Conservation (phyloP, 2,329 filamentous ascomycete species). For the Calonectria hawksworthii region DNA sequence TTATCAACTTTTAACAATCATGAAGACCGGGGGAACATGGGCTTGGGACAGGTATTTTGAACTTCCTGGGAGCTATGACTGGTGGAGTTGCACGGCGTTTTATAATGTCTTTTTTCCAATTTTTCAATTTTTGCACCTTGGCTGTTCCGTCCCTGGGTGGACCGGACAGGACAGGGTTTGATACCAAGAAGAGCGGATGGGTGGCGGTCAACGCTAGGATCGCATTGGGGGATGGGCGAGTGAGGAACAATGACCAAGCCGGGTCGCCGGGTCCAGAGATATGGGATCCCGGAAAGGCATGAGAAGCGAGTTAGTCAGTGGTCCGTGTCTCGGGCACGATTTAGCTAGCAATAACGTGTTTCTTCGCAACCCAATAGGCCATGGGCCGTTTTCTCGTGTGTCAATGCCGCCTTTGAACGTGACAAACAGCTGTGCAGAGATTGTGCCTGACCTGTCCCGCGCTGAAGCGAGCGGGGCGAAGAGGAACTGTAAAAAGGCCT, state of each 20-base stretch:
- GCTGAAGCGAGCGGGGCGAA: background rate
- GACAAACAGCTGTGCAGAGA: conserved; percentile 23
- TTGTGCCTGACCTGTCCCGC: conserved; percentile 12
- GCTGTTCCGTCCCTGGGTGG: conserved; percentile 42
- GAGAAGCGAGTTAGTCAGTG: conserved; percentile 32
- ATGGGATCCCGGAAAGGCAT: conserved; percentile 22
- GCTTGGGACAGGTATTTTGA: conserved; percentile 34
- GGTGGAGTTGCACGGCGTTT: conserved; percentile 47
- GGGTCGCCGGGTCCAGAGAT: conserved; percentile 25
- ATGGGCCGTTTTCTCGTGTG: conserved; percentile 44
- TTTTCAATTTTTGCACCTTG: conserved; percentile 34
- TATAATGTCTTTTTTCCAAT: conserved; percentile 33
- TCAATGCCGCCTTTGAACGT: conserved; percentile 19
- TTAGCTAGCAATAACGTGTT: conserved; percentile 42
- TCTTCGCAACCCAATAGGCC: conserved; percentile 42
- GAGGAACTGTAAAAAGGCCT: background rate
- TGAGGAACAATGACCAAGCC: conserved; percentile 36
- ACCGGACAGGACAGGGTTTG: conserved; percentile 40
- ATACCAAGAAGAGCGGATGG: conserved; percentile 44
- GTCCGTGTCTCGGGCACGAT: conserved; percentile 38
- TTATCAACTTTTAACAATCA: conserved; percentile 32
- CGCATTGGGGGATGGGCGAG: conserved; percentile 16
- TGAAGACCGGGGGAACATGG: conserved; percentile 37
- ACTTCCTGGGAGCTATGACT: conserved; percentile 38
- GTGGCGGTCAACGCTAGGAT: conserved; percentile 21